A percentile compares a stretch with the other conserved stretches of the same genome.
Evolutionary conservation across 768 basidiomycete genomes (phyloP).

Genomic region (Mycena leptocephala): DNA sequence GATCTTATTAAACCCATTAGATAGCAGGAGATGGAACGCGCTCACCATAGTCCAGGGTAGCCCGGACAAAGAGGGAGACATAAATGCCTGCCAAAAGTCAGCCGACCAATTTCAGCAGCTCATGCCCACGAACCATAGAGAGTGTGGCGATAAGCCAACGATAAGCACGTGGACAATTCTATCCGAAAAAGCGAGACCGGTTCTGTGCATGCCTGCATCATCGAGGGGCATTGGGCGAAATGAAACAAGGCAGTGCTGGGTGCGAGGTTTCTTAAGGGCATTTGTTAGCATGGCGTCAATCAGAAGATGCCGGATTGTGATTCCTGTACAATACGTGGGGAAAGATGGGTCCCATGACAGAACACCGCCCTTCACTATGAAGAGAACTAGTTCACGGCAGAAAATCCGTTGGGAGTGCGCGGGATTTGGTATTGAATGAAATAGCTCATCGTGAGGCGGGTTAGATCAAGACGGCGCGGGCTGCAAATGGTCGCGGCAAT

Average conservation of each 20-base stretch:
- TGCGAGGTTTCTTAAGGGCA: background rate
- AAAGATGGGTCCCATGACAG: background rate
- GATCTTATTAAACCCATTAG: background rate
- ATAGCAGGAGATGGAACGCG: constrained; percentile 6
- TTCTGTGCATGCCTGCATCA: constrained; percentile 12
- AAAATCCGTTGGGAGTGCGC: constrained; percentile 2
- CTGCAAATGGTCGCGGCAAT: too few relatives aligned
- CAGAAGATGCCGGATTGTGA: background rate
- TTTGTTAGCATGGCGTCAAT: too few relatives aligned
- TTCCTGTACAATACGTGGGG: constrained; percentile 9
- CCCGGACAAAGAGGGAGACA: background rate
- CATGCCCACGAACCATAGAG: constrained; percentile 8
- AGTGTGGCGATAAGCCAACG: constrained; percentile 1
- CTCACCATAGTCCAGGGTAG: constrained; percentile 7
- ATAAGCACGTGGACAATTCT: constrained; percentile 7
- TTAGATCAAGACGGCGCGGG: too few relatives aligned
- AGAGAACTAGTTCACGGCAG: constrained; percentile 12
- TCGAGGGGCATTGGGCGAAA: constrained; percentile 4
- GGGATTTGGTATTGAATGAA: constrained; percentile 10
- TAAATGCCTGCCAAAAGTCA: constrained; percentile 9
- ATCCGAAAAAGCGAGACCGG: constrained; percentile 8
- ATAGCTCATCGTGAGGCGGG: background rate
- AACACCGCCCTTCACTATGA: constrained; percentile 2
- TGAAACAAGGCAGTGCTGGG: background rate
- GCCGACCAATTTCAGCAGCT: constrained; percentile 4